Conservation (phyloP, 768 basidiomycete species). For the Tulasnella sp. region DNA sequence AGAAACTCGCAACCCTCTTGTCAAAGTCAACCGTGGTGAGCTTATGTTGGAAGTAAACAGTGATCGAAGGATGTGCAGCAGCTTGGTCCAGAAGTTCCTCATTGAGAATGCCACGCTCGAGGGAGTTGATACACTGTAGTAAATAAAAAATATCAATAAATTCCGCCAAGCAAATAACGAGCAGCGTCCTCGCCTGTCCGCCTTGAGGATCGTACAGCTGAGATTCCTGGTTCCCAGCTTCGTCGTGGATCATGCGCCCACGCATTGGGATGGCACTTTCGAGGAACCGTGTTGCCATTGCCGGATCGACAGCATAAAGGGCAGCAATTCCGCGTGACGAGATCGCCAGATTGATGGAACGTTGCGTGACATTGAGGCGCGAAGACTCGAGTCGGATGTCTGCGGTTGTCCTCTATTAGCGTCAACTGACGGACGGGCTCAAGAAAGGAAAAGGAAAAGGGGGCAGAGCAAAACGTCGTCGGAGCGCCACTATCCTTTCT, state of each 20-base stretch:
- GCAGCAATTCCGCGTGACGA: slow-evolving; percentile 92
- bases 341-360: slow-evolving; percentile 96
- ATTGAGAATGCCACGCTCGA: slow-evolving; percentile 87
- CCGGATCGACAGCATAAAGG: slow-evolving; percentile 75
- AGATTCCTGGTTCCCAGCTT: slow-evolving; percentile 70
- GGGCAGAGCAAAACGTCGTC: background rate
- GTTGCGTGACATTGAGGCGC: slow-evolving; percentile 65
- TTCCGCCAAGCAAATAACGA: background rate
- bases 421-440: background rate
- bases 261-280: slow-evolving; percentile 88
- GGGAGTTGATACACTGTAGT: slow-evolving; percentile 85
- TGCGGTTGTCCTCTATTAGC: slow-evolving; percentile 41
- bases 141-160: background rate
- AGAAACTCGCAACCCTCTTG: slow-evolving; percentile 57
- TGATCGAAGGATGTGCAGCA: slow-evolving; percentile 63
- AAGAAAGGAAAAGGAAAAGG: background rate
- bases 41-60: slow-evolving; percentile 79
- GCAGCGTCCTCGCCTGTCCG: slow-evolving; percentile 63
- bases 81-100: slow-evolving; percentile 80
- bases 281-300: slow-evolving; percentile 69
- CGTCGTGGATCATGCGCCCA: slow-evolving; percentile 92
- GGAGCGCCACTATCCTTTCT: background rate
- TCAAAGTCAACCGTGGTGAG: slow-evolving; percentile 77
- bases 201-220: slow-evolving; percentile 84
- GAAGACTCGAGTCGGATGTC: slow-evolving; percentile 77